These are phyloP conservation scores for Diddensiella santjacobensis DNA, from an alignment of 805 yeast genomes.

Conservation along the genomic window DNA sequence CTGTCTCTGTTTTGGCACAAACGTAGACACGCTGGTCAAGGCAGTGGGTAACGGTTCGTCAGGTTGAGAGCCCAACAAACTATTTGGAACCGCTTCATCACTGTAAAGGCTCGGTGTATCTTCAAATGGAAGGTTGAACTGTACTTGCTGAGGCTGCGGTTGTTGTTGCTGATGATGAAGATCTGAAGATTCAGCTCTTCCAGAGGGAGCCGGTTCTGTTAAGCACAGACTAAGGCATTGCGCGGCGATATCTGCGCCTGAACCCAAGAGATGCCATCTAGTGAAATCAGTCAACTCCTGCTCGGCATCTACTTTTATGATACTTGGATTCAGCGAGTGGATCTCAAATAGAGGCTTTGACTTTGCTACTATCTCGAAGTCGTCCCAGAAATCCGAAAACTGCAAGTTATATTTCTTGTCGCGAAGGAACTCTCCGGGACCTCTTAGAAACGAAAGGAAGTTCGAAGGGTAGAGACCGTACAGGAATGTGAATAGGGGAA, in stretches of 20 bases:
- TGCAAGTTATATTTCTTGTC: conserved; percentile 19
- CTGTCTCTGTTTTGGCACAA: neutral
- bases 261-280: conserved; percentile 33
- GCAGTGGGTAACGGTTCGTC: neutral
- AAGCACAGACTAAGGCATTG: conserved; percentile 27
- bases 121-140: conserved; percentile 13
- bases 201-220: neutral
- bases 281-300: conserved; percentile 32
- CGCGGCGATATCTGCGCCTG: conserved; percentile 37
- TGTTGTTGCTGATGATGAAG: neutral
- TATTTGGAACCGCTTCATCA: neutral
- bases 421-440: conserved; percentile 39
- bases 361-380: conserved; percentile 32
- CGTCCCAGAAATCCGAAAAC: conserved; percentile 33
- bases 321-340: conserved; percentile 48
- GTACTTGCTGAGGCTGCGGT: neutral
- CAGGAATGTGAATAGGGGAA: conserved; percentile 44
- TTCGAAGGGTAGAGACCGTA: conserved; percentile 59
- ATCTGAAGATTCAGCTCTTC: neutral
- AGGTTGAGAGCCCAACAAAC: neutral
- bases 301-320: conserved; percentile 36
- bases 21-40: neutral
- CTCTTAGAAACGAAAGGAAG: conserved; percentile 40
- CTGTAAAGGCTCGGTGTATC: conserved; percentile 2
- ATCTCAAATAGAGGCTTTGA: conserved; percentile 33